A percentile compares a stretch with the other conserved stretches of the same genome.
These are phyloP conservation scores for Melampsora larici-populina DNA, from an alignment of 1,284 basidiomycete genomes.

Conservation along the genomic window DNA sequence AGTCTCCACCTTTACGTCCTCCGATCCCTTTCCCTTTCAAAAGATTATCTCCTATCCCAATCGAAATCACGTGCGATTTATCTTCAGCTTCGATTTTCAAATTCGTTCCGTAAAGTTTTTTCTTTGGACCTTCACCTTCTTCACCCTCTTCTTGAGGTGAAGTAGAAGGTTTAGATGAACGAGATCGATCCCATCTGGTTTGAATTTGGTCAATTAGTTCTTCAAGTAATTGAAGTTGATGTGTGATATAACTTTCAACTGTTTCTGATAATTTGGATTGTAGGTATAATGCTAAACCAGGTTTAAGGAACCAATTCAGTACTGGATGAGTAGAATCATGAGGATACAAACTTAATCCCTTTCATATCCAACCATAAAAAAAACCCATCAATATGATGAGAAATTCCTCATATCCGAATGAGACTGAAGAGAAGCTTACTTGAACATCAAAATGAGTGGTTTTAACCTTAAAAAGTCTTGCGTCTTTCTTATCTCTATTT, in stretches of 20 bases:
- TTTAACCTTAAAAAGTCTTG: not conserved
- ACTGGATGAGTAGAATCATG: constrained; percentile 32
- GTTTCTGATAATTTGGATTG: constrained; percentile 18
- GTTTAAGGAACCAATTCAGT: constrained; percentile 39
- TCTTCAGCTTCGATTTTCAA: constrained; percentile 26
- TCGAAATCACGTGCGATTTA: constrained; percentile 25
- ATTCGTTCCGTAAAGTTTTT: constrained; percentile 1
- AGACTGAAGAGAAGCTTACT: not conserved
- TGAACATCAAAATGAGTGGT: not conserved
- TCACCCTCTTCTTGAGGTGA: not conserved
- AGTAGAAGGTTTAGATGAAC: not conserved
- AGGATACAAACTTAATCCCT: constrained; percentile 37
- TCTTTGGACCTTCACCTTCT: not conserved
- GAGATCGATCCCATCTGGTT: constrained; percentile 11
- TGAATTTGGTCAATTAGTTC: constrained; percentile 20
- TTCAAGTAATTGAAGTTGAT: constrained; percentile 17
- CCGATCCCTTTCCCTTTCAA: constrained; percentile 28
- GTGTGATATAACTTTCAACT: constrained; percentile 13
- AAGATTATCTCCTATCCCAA: constrained; percentile 26
- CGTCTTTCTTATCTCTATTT: no score
- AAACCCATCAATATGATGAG: not conserved
- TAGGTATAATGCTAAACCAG: constrained; percentile 22
- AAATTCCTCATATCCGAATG: no score
- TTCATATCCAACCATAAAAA: not conserved
- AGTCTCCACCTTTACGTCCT: not conserved